Evolutionary conservation across 345 rosid genomes (phyloP).

Genomic region (Citrus medica): DNA sequence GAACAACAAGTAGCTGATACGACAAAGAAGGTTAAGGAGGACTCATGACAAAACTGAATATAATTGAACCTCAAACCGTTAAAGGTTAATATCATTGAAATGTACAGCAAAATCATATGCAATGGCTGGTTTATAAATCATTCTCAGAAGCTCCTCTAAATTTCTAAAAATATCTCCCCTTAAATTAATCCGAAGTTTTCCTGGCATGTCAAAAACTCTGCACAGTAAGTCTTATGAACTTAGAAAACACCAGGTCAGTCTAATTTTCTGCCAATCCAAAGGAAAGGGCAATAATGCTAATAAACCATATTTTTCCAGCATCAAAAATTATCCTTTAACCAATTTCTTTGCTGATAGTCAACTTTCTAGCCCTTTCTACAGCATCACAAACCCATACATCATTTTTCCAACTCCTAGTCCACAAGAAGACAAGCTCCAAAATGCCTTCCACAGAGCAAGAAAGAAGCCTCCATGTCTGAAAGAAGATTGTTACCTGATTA

Average conservation of each 20-base stretch:
- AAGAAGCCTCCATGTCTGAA: constrained; percentile 3
- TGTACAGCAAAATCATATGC: neutral
- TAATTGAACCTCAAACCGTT: neutral
- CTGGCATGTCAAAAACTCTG: neutral
- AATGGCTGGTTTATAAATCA: neutral
- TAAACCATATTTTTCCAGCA: neutral
- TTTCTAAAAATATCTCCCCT: neutral
- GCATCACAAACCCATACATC: neutral
- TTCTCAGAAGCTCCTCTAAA: neutral
- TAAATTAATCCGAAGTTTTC: neutral
- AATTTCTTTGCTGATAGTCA: neutral
- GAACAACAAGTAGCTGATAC: neutral
- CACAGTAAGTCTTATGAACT: neutral
- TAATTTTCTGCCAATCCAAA: neutral
- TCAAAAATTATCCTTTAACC: neutral
- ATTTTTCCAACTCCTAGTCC: neutral
- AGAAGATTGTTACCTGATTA: constrained; percentile 66
- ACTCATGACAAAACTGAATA: neutral
- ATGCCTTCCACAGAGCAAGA: neutral
- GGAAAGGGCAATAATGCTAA: neutral
- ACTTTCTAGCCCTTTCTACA: neutral
- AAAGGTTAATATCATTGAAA: neutral
- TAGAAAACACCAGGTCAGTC: neutral
- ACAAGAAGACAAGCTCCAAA: neutral
- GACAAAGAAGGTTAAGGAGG: neutral